phyloP scores from a whole-genome alignment of 345 rosid genomes.

The Euphorbia lathyris region DNA sequence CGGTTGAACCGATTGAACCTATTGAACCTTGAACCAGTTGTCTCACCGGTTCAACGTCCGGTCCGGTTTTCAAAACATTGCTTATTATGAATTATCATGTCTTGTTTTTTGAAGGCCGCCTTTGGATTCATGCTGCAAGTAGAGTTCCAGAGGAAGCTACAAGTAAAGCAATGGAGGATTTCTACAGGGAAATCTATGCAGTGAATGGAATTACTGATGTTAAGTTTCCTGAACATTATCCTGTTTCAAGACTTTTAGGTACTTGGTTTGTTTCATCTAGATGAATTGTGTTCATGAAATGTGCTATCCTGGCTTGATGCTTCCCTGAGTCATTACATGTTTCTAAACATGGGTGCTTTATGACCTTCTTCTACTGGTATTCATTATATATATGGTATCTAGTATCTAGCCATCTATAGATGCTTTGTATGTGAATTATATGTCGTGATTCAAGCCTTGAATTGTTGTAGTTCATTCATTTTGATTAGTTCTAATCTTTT shows the following conservation, averaged over 20 bases:
- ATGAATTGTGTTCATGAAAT: neutral
- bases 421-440: neutral
- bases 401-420: neutral
- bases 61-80: too few relatives aligned
- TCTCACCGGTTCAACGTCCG: too few relatives aligned
- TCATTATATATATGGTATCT: neutral
- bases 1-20: too few relatives aligned
- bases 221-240: slow-evolving; percentile 66
- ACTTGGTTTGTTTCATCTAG: slow-evolving; percentile 1
- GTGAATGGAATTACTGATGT: slow-evolving; percentile 60
- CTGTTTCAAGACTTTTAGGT: slow-evolving; percentile 88
- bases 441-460: neutral
- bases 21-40: too few relatives aligned
- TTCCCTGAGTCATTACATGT: too few relatives aligned
- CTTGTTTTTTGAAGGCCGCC: slow-evolving; percentile 53
- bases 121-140: slow-evolving; percentile 95
- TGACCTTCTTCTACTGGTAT: neutral
- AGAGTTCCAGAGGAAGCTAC: slow-evolving; percentile 85
- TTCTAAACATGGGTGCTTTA: neutral
- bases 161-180: slow-evolving; percentile 87
- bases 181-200: slow-evolving; percentile 74
- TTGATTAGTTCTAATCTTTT: neutral
- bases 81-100: neutral
- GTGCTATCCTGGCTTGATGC: too few relatives aligned
- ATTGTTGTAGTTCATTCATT: neutral